Base-by-base conservation (phyloP, 257 asterid species). In the Mentha longifolia region DNA sequence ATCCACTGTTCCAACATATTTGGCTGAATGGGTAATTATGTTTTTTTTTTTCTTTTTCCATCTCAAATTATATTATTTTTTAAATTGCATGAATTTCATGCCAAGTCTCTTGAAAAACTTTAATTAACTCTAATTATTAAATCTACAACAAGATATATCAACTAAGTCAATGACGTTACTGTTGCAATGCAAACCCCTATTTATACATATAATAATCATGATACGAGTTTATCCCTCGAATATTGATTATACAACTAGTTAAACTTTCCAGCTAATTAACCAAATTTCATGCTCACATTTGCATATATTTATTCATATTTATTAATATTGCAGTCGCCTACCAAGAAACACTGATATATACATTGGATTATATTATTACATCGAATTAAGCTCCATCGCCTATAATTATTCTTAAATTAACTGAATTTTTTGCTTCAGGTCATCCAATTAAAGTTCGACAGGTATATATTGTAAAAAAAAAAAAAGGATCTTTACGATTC, bases 11-110 rank as follows among this genome's bases (percentile, higher is more conserved):
- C 55, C 8, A 67, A 28, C 20, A 10, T 42, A 57, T 61, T 28
- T 61, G 41, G 59, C 39, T 55, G 11, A 49, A 49, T 3, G 20
- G 55, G 41, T 25, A 25, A 12, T 56, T 22, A 56, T 77, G 71
- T 68, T 77, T 75, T 22, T 22, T 22, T 72, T 61, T 68, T 77
- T 75, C 2, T 22, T 22, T 72, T 61, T 35, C 43, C 64, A 33
- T 35, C 8, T 0, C 39, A 5, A 35, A 5, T 5, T 35, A 55
- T 3, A 20, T 33, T 28, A 17, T 7, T n/a, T 12, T 7, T 10
- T 15, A 9, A 49, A 8, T 35, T 20, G 33, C 60, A 33, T 71
- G 31, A 58, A 67, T 67, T 71, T 59, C 75, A 43, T 61, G 76
- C 70, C 25, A 28, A 16, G 77, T 65, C 67, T 43, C 77, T 73